Evolutionary conservation across 306 rosid genomes (phyloP).

Genomic region (Rosa persica): DNA sequence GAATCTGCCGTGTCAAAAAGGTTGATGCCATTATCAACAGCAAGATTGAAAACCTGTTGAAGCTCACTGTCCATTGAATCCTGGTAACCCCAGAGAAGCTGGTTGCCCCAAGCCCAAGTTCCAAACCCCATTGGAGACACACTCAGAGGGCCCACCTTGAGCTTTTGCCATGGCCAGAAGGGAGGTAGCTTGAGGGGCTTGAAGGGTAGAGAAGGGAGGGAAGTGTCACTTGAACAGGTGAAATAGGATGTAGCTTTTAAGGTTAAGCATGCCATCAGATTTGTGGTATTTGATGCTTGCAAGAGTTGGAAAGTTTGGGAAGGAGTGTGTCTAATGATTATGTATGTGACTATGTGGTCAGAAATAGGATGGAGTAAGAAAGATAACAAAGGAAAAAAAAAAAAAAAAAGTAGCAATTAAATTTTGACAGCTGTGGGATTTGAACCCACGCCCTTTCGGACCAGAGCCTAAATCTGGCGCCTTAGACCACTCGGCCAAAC

Average conservation of each 20-base stretch:
- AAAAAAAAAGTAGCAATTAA: neutral
- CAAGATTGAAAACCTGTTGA: slow-evolving; percentile 69
- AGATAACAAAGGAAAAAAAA: neutral
- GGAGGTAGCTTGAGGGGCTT: slow-evolving; percentile 61
- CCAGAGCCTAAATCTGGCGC: slow-evolving; percentile 99
- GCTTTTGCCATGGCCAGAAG: slow-evolving; percentile 76
- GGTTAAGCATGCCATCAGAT: slow-evolving; percentile 48
- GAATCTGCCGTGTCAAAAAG: slow-evolving; percentile 94
- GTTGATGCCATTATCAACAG: slow-evolving; percentile 75
- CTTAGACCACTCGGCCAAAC: slow-evolving; percentile 98
- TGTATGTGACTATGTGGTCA: neutral
- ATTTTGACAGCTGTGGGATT: slow-evolving; percentile 73
- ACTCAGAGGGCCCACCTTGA: slow-evolving; percentile 80
- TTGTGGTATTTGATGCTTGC: neutral
- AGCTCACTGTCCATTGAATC: slow-evolving; percentile 87
- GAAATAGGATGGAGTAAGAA: slow-evolving; percentile 7
- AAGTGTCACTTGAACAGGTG: slow-evolving; percentile 33
- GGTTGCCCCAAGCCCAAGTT: slow-evolving; percentile 99
- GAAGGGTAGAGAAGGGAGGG: slow-evolving; percentile 50
- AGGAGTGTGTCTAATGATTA: neutral
- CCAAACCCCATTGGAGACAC: slow-evolving; percentile 97
- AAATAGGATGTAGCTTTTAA: slow-evolving; percentile 31
- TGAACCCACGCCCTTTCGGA: slow-evolving; percentile 98
- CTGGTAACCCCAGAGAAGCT: slow-evolving; percentile 82
- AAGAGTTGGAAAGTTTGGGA: neutral